These are phyloP conservation scores for bread wheat (Triticum aestivum) DNA, from an alignment of 176 grass and related monocot species.

Conservation along the genomic window DNA sequence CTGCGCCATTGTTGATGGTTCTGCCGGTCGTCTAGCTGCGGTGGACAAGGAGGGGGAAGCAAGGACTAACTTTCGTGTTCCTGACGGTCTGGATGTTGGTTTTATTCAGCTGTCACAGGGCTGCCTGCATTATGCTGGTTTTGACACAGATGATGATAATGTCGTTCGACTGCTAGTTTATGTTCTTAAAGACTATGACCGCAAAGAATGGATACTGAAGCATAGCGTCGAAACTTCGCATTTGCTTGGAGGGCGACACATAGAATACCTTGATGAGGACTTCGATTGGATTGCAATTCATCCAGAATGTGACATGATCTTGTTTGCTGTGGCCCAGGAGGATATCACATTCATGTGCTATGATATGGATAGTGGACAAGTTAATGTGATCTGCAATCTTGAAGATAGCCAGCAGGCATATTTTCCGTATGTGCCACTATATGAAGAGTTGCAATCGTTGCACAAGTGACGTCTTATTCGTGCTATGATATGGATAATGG, in stretches of 20 bases:
- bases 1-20: not conserved
- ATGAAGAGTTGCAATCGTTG: not conserved
- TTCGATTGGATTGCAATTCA: not conserved
- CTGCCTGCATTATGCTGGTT: not conserved
- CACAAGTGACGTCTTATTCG: not conserved
- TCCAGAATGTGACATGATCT: not conserved
- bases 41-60: not conserved
- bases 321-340: not conserved
- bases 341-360: not conserved
- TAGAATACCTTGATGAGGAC: no score
- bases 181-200: not conserved
- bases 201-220: not conserved
- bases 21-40: not conserved
- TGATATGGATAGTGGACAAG: not conserved
- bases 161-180: not conserved
- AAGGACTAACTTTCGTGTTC: not conserved
- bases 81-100: not conserved
- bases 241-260: not conserved
- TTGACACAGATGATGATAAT: not conserved
- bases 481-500: not conserved
- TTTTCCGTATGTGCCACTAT: not conserved
- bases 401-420: not conserved
- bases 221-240: not conserved
- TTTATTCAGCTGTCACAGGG: constrained; percentile 2
- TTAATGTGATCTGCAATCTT: not conserved